Evolutionary conservation across 768 basidiomycete genomes (phyloP), one percentile per base, ranked within the genome.

Genomic region (Auricularia auricula-judae): DNA sequence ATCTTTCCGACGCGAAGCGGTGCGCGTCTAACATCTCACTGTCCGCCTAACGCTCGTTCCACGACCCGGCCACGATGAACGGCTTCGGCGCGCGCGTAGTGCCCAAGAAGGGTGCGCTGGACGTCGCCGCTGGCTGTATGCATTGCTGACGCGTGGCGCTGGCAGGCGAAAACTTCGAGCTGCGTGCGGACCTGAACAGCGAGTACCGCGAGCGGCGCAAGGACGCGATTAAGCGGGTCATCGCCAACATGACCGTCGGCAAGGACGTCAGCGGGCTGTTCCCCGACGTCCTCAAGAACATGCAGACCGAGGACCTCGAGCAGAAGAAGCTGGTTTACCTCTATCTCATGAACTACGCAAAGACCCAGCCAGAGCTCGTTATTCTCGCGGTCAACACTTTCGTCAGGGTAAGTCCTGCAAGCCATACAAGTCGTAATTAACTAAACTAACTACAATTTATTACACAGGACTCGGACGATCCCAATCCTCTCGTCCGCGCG

Each of bases 241-340:
- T 99, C 74, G 96, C 97, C 63, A 95, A 93, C 67, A 98, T 98
- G 92, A 99, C 97, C 1, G 93, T 99, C 68, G 94, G 95, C 63
- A 99, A 98, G 86, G 89, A 93, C 76, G 90, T 93, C 76, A 89
- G 88, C 71, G 94, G 95, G 23, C 84, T 98, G 68, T 98, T 98
- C 73, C 95, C 96, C 7, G 93, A 98, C 76, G 96, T 98, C 36
- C 86, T 99, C 72, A 97, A 97, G 83, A 98, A 98, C 77, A 97
- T 94, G 95, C 96, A 98, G 78, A 98, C 97, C 33, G 96, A 99
- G 62, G 96, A 98, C 74, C 84, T 99, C 63, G 97, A 99, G 75
- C 97, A 98, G 79, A 99, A 98, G 85, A 98, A 99, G 77, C 89
- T 99, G 39, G 97, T 98, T n/a, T 98, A 97, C 71, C 84, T 97